phyloP scores from a whole-genome alignment of 2,329 filamentous ascomycete genomes.

The Diatrype stigma region DNA sequence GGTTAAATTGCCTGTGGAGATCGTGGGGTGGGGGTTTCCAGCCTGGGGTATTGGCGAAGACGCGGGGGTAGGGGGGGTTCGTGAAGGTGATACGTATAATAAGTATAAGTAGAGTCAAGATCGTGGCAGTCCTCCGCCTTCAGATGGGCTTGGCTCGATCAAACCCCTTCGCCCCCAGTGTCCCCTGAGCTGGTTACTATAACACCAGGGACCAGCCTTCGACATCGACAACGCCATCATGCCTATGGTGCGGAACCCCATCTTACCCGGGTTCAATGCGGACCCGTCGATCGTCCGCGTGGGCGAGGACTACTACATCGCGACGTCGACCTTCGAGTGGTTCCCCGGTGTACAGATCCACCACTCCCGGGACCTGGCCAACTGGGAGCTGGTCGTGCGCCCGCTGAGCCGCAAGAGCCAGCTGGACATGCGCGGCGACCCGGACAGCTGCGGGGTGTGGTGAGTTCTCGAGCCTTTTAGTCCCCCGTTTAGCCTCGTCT shows the following conservation, averaged over 20 bases:
- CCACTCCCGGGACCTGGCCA: slow-evolving; percentile 48
- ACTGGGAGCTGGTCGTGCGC: slow-evolving; percentile 44
- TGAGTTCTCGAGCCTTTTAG: too few species aligned
- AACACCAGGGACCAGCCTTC: too few species aligned
- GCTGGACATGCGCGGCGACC: slow-evolving; percentile 55
- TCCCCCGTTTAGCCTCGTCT: too few species aligned
- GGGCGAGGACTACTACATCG: slow-evolving; percentile 51
- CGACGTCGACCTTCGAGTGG: slow-evolving; percentile 54
- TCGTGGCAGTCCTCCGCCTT: too few species aligned
- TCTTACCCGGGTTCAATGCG: slow-evolving; percentile 53
- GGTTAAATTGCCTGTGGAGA: background rate
- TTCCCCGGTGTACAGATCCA: slow-evolving; percentile 53
- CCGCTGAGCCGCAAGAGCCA: slow-evolving; percentile 47
- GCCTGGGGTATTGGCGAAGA: background rate
- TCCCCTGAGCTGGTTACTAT: too few species aligned
- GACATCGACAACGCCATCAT: slow-evolving; percentile 24
- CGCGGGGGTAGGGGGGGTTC: too few species aligned
- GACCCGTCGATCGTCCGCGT: slow-evolving; percentile 52
- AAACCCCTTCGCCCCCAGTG: too few species aligned
- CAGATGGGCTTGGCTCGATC: too few species aligned
- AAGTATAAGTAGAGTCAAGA: too few species aligned
- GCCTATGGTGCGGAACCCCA: slow-evolving; percentile 49
- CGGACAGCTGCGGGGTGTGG: slow-evolving; percentile 60
- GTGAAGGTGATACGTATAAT: too few species aligned
- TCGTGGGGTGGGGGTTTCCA: background rate